Percentiles rank a stretch among this genome's conserved stretches.
Conservation (phyloP, 495 filamentous ascomycete genomes). For the Pyrenula massariospora region DNA sequence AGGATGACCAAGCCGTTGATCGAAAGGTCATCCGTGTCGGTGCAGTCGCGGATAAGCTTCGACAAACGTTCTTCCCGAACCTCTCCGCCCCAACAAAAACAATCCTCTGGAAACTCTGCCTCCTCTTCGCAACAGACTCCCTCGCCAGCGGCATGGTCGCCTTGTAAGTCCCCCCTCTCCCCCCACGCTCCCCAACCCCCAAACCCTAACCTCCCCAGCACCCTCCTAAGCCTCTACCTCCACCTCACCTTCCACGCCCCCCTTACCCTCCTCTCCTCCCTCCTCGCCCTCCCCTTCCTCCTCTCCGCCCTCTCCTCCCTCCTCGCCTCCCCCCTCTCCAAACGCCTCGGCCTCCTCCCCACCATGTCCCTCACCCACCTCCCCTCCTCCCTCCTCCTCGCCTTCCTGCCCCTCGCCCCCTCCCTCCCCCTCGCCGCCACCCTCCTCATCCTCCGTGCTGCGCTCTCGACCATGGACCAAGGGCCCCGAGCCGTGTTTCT, state of each 20-base stretch:
- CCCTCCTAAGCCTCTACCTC: too few relatives aligned
- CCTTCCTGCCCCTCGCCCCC: too few relatives aligned
- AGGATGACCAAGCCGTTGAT: slow-evolving; percentile 15
- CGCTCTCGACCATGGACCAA: slow-evolving; percentile 68
- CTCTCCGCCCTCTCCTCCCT: slow-evolving; percentile 57
- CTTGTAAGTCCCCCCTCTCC: too few relatives aligned
- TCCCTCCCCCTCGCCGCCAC: slow-evolving; percentile 45
- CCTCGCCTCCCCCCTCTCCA: too few relatives aligned
- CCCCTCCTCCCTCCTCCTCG: too few relatives aligned
- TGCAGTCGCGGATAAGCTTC: slow-evolving; percentile 3
- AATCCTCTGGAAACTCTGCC: slow-evolving; percentile 60
- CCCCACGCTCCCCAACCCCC: too few relatives aligned
- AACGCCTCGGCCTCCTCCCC: slow-evolving; percentile 57
- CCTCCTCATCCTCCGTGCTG: slow-evolving; percentile 57
- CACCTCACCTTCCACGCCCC: too few relatives aligned
- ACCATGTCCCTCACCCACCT: too few relatives aligned
- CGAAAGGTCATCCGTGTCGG: slow-evolving; percentile 36
- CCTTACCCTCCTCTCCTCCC: too few relatives aligned
- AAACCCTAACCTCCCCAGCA: too few relatives aligned
- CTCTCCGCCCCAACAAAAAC: slow-evolving; percentile 44
- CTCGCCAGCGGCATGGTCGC: slow-evolving; percentile 73
- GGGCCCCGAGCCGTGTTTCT: slow-evolving; percentile 73
- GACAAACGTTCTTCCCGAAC: slow-evolving; percentile 27
- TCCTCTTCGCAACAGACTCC: slow-evolving; percentile 67
- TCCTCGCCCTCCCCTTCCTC: slow-evolving; percentile 52